phyloP scores from a whole-genome alignment of 305 asterid genomes.

The Ilex paraguariensis region DNA sequence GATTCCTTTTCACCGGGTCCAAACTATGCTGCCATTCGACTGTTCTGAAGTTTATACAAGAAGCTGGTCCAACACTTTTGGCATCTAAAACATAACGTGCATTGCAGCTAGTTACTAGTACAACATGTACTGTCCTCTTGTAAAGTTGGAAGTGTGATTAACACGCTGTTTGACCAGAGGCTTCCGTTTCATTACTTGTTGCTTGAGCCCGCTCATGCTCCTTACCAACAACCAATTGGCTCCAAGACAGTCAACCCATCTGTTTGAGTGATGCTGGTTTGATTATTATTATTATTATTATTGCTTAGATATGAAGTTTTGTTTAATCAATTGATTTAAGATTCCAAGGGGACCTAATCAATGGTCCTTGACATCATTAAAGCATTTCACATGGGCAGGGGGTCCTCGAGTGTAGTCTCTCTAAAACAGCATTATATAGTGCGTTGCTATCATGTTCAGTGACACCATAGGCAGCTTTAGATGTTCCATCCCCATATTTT shows the following conservation, averaged over 20 bases:
- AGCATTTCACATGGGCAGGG: constrained; percentile 2
- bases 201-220: too few relatives aligned
- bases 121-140: not conserved
- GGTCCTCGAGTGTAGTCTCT: constrained; percentile 2
- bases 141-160: not conserved
- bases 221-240: too few relatives aligned
- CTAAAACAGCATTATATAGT: not conserved
- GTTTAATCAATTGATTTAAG: constrained; percentile 17
- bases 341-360: constrained; percentile 11
- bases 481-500: too few relatives aligned
- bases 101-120: not conserved
- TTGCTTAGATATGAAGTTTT: constrained; percentile 31
- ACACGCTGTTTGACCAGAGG: too few relatives aligned
- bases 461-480: not conserved
- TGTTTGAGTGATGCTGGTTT: not conserved
- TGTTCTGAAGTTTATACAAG: not conserved
- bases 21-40: not conserved
- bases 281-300: constrained; percentile 21
- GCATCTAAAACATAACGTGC: not conserved
- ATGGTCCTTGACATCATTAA: constrained; percentile 4
- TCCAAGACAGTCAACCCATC: not conserved
- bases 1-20: not conserved
- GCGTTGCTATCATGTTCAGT: not conserved
- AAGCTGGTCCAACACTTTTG: too few relatives aligned
- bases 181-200: too few relatives aligned